Evolutionary conservation across 805 yeast species (phyloP), one percentile per base, ranked within the genome.

Genomic region (Teunomyces barrocoloradensis): DNA sequence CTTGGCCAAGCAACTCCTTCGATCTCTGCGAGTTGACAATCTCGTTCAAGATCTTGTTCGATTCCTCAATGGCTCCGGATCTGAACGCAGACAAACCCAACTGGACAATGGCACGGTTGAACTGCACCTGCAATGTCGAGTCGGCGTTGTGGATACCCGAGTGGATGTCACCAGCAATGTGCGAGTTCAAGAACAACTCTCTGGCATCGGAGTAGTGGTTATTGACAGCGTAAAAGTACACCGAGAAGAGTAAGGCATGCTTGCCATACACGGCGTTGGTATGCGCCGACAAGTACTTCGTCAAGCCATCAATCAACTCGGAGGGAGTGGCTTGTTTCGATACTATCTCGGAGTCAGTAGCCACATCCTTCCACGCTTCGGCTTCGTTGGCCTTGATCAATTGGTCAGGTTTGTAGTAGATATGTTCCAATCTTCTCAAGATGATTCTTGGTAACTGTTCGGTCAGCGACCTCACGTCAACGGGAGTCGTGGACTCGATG

Each of bases 31-130:
- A 84, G 47, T 89, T 85, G 53, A 92, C 89, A 60, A 94, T 80
- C 71, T 94, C 99, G 61, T 84, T 87, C 56, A 94, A 77, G 44
- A 85, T 78, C 73, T 88, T 94, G 69, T 89, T 95, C 48, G 94
- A 77, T 65, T 94, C 98, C 58, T 78, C 80, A 59, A 91, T 82
- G 56, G 87, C 78, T 18, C 98, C 97, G 44, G 80, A 71, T 67
- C 96, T 84, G 84, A 94, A 94, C 12, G 99, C 98, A 66, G 95
- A 84, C 56, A 94, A 79, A 50, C 99, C 99, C 53, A 95, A 80
- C 72, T 94, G 99, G 53, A 89, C 97, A 53, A 94, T 79, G 13
- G 96, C 90, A 68, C 99, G 81, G 79, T 94, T 94, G 79, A 89
- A 94, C 58, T 89, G 78, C 47, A 94, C 90, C 78, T 94, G 99